Evolutionary conservation across 345 rosid species (phyloP).

Genomic region (Litchi chinensis): DNA sequence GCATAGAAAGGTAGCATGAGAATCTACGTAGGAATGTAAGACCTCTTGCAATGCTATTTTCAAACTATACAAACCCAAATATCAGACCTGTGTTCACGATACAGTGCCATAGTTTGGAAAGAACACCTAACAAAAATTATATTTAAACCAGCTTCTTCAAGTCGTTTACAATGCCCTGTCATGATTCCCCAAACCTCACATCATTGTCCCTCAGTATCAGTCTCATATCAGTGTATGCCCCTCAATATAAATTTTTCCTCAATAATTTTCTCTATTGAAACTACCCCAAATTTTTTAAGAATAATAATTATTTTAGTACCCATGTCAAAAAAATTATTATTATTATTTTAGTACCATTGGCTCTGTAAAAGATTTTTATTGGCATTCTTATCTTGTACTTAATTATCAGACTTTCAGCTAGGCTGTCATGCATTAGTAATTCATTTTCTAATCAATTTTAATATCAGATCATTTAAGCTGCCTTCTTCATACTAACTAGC

Average conservation of each 20-base stretch:
- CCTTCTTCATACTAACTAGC: background rate
- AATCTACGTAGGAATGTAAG: background rate
- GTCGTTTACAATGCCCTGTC: background rate
- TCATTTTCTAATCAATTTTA: background rate
- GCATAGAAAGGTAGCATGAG: no score
- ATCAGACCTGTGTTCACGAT: background rate
- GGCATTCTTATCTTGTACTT: background rate
- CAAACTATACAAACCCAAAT: background rate
- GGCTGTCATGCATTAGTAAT: background rate
- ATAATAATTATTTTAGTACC: no score
- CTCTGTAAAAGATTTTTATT: background rate
- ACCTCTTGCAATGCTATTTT: background rate
- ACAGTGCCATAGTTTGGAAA: background rate
- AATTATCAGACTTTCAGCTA: background rate
- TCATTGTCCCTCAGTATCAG: background rate
- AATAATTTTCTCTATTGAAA: background rate
- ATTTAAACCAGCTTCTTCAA: background rate
- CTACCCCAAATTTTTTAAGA: background rate
- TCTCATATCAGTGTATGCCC: background rate
- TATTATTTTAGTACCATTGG: background rate
- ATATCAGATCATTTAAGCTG: background rate
- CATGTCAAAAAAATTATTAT: background rate
- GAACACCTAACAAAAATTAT: background rate
- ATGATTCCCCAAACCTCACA: background rate
- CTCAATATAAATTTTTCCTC: background rate